Evolutionary conservation across 345 rosid species (phyloP).

Genomic region (Gossypium sturtianum): DNA sequence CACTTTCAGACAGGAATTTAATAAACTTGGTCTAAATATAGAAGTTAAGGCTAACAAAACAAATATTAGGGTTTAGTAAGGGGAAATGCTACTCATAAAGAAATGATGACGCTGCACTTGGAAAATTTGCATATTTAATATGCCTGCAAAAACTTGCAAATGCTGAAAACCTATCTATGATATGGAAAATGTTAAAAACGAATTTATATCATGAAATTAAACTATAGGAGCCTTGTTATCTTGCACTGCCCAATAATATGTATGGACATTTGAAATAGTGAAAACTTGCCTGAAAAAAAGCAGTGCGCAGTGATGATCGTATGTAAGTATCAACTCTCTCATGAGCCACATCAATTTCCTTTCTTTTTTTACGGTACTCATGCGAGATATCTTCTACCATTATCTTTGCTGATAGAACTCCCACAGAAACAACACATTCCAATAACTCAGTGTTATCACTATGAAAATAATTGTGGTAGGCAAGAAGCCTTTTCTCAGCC

Average conservation of each 20-base stretch:
- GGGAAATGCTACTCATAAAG: neutral
- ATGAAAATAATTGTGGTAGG: slow-evolving; percentile 76
- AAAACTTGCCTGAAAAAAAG: slow-evolving; percentile 74
- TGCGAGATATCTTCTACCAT: slow-evolving; percentile 59
- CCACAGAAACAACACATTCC: slow-evolving; percentile 65
- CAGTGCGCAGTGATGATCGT: slow-evolving; percentile 66
- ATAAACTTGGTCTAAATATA: neutral
- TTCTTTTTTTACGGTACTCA: slow-evolving; percentile 57
- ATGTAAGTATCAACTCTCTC: slow-evolving; percentile 77
- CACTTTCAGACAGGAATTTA: slow-evolving; percentile 15
- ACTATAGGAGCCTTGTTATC: neutral
- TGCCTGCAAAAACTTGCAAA: neutral
- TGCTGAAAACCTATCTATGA: neutral
- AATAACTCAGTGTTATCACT: slow-evolving; percentile 59
- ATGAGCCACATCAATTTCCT: slow-evolving; percentile 44
- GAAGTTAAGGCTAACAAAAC: neutral
- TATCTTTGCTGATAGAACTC: slow-evolving; percentile 60
- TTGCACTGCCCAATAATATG: neutral
- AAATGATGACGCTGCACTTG: neutral
- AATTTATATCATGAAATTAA: neutral
- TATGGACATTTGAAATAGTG: slow-evolving; percentile 3
- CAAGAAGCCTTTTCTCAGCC: slow-evolving; percentile 76
- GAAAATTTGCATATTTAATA: neutral
- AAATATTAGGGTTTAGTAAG: neutral
- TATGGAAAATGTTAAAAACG: neutral